Evolutionary conservation across 2,329 filamentous ascomycete genomes (phyloP).

Genomic region (Pseudocercospora crystallina): DNA sequence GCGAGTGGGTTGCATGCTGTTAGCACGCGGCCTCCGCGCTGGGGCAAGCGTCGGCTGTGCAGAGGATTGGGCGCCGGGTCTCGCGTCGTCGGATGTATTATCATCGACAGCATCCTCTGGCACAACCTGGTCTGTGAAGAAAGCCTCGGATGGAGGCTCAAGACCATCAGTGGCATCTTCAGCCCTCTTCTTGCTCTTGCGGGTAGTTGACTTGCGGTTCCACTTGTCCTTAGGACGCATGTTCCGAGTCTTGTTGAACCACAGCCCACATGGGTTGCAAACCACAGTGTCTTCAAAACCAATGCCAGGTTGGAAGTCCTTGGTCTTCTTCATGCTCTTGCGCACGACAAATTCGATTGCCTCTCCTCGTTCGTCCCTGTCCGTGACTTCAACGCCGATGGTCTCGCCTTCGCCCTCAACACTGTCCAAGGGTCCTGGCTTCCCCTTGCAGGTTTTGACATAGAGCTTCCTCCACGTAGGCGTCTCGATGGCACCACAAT

Average conservation of each 20-base stretch:
- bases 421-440: conserved; percentile 68
- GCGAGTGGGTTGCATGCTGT: conserved; percentile 43
- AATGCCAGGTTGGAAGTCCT: conserved; percentile 28
- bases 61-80: background rate
- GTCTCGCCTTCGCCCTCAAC: conserved; percentile 71
- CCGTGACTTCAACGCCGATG: conserved; percentile 69
- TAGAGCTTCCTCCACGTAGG: conserved; percentile 95
- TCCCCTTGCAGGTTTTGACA: conserved; percentile 71
- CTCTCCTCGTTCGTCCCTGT: conserved; percentile 62
- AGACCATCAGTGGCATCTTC: conserved; percentile 29
- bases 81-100: conserved; percentile 11
- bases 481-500: conserved; percentile 93
- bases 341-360: conserved; percentile 70
- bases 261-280: conserved; percentile 95
- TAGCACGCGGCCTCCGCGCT: conserved; percentile 40
- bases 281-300: conserved; percentile 71
- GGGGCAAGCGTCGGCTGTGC: conserved; percentile 6
- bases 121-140: conserved; percentile 31
- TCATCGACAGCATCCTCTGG: conserved; percentile 25
- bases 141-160: conserved; percentile 34
- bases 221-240: conserved; percentile 84
- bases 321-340: conserved; percentile 70
- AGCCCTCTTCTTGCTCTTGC: conserved; percentile 31
- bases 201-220: conserved; percentile 50
- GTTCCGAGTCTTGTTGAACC: conserved; percentile 82